phyloP scores from a whole-genome alignment of 768 basidiomycete genomes.

The Russula griseocarnosa region DNA sequence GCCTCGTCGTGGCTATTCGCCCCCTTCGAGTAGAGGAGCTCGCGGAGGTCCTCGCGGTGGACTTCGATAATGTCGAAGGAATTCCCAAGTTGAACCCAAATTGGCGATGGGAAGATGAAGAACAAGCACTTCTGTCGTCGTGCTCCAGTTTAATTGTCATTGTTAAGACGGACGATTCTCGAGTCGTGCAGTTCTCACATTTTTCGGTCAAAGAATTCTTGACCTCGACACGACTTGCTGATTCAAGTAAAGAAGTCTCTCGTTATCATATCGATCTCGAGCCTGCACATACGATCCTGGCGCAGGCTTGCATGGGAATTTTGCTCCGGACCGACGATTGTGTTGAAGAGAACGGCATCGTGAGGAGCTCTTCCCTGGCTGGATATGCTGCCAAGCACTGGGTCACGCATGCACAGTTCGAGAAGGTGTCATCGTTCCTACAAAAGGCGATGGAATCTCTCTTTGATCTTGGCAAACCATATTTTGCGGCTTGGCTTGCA shows the following conservation, averaged over 20 bases:
- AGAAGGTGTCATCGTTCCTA: neutral
- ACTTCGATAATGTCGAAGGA: neutral
- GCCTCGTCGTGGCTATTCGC: constrained; percentile 3
- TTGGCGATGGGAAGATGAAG: constrained; percentile 2
- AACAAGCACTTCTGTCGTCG: neutral
- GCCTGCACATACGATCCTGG: neutral
- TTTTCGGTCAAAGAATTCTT: constrained; percentile 12
- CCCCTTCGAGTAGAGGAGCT: constrained; percentile 7
- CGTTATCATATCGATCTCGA: constrained; percentile 4
- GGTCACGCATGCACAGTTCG: neutral
- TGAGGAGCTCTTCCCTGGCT: neutral
- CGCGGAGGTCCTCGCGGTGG: constrained; percentile 10
- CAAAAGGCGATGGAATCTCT: neutral
- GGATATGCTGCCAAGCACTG: constrained; percentile 1
- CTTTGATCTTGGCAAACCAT: neutral
- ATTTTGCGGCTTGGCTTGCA: neutral
- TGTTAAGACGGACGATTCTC: neutral
- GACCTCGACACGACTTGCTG: neutral
- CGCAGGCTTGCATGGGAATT: neutral
- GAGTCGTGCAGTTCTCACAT: constrained; percentile 7
- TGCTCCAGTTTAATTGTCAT: constrained; percentile 1
- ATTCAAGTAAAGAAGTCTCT: neutral
- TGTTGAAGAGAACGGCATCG: too few species aligned
- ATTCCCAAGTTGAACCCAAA: neutral
- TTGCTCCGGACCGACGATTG: neutral